Evolutionary conservation across 352 stramenopile genomes (phyloP), one percentile per base, ranked within the genome.

Genomic region (Pythium guiyangense): DNA sequence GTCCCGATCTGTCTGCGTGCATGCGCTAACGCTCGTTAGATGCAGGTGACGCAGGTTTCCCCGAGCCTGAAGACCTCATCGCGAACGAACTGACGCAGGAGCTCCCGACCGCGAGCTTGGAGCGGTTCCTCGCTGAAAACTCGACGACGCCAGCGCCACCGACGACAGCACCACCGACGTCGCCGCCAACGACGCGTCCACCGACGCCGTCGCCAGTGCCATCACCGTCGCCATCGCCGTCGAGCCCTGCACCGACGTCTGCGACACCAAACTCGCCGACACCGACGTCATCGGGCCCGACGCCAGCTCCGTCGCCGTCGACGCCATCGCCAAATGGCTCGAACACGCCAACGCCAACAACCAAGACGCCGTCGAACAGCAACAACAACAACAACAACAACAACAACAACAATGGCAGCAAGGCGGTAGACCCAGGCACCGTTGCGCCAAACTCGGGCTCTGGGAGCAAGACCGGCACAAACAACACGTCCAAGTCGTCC

Each of bases 41-140:
- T 37, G 43, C 39, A 66, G 60, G 60, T 25, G 60, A 66, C 34
- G 60, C 54, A 66, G 60, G 60, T 26, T 66, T 58, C 48, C 53
- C 60, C 17, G 60, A 66, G 15, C 48, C 45, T 22, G 43, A 29
- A 37, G 20, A 59, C 20, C 39, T 18, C 39, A n/a, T 15, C 18
- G 17, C n/a, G 1, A 4, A 52, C 70, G 27, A 54, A 63, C 5
- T 60, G 8, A 48, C 52, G 3, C 49, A 63, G 2, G 65, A 60
- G 20, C 39, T 60, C 0, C 62, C 52, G 18, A 63, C 52, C 10
- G 49, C 61, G 3, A 51, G 54, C 52, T 47, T 64, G 50, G 52
- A 52, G 14, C 59, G 59, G 14, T 49, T 43, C 25, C 57, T 59
- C 18, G 51, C 34, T 18, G 53, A 52, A 6, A 37, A 37, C 31